A percentile compares a stretch with the other conserved stretches of the same genome.
These are phyloP conservation scores for Colletotrichum lini DNA, from an alignment of 2,329 filamentous ascomycete genomes.

Conservation along the genomic window DNA sequence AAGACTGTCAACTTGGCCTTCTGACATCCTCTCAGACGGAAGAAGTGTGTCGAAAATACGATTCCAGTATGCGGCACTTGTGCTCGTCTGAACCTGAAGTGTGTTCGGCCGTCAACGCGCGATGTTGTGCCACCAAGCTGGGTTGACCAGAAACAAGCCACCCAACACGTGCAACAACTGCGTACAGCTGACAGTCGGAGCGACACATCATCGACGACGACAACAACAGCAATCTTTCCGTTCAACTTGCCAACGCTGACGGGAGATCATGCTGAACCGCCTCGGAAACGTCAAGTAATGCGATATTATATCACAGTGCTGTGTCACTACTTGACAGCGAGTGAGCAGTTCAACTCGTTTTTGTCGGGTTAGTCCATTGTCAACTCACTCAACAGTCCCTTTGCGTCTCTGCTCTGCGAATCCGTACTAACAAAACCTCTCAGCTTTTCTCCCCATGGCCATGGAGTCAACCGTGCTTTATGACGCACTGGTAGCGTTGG, in stretches of 20 bases:
- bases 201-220: neutral
- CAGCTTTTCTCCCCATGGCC: constrained; percentile 42
- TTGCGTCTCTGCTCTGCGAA: too few relatives aligned
- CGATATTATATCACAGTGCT: constrained; percentile 37
- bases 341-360: constrained; percentile 39
- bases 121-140: constrained; percentile 38
- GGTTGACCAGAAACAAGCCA: constrained; percentile 27
- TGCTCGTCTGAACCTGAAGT: constrained; percentile 39
- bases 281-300: constrained; percentile 36
- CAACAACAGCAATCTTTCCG: neutral
- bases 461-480: constrained; percentile 42
- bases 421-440: neutral
- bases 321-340: constrained; percentile 32
- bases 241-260: constrained; percentile 1
- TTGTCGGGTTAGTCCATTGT: constrained; percentile 20
- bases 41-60: constrained; percentile 42
- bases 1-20: neutral
- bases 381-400: too few relatives aligned
- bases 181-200: neutral
- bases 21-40: constrained; percentile 35
- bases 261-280: constrained; percentile 19
- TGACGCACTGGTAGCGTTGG: constrained; percentile 38
- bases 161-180: neutral
- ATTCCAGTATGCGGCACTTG: constrained; percentile 41
- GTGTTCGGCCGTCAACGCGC: constrained; percentile 36